Conservation (phyloP, 2,329 filamentous ascomycete genomes). For the Fusarium nelsonii region DNA sequence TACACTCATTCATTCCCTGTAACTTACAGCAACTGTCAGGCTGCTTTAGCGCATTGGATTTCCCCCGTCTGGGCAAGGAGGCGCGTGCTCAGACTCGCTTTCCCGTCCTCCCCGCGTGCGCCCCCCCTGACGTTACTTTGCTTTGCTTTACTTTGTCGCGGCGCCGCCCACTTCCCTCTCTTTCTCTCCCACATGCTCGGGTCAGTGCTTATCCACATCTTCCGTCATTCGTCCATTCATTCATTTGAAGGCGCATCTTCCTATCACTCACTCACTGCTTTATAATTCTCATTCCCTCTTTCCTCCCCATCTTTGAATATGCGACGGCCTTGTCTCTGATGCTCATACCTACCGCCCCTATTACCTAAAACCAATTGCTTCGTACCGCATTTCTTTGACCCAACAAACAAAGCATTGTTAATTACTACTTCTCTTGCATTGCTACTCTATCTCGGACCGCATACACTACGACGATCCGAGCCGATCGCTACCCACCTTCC, state of each 20-base stretch:
- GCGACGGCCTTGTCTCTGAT: conserved; percentile 3
- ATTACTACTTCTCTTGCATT: background rate
- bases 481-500: conserved; percentile 15
- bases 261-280: background rate
- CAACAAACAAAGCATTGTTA: conserved; percentile 18
- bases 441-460: background rate
- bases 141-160: conserved; percentile 1
- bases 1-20: background rate
- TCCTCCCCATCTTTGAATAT: conserved; percentile 17
- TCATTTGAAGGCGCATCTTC: conserved; percentile 11
- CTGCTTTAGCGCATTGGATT: background rate
- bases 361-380: background rate
- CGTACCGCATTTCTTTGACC: background rate
- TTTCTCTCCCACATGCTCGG: background rate
- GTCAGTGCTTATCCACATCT: conserved; percentile 21
- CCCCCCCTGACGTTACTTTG: conserved; percentile 19
- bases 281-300: background rate
- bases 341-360: background rate
- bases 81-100: conserved; percentile 24
- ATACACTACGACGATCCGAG: conserved; percentile 1
- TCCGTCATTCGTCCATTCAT: conserved; percentile 28
- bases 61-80: conserved; percentile 35
- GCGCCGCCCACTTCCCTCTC: conserved; percentile 35
- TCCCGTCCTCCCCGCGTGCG: background rate
- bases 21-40: background rate